phyloP scores from a whole-genome alignment of 2,329 filamentous ascomycete genomes.

The Pseudofabraea citricarpa region DNA sequence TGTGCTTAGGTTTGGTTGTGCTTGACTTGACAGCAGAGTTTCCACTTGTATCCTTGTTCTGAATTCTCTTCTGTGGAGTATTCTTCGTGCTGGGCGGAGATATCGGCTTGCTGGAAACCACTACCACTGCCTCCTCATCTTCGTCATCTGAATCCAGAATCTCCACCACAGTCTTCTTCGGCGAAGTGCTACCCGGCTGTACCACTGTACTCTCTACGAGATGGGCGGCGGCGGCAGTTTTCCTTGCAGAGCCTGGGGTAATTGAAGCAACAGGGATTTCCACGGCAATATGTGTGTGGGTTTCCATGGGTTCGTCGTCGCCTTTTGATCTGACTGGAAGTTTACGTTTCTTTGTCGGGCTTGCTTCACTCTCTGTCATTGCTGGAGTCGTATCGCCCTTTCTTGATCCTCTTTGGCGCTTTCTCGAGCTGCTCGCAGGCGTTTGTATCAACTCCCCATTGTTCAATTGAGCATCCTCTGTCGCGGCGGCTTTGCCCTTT shows the following conservation, averaged over 20 bases:
- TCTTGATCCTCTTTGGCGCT: conserved; percentile 4
- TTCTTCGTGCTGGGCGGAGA: neutral
- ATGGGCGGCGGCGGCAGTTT: neutral
- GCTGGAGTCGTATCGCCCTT: neutral
- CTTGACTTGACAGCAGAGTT: neutral
- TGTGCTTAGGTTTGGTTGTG: conserved; percentile 8
- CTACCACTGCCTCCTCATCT: conserved; percentile 2
- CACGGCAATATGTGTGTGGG: conserved; percentile 15
- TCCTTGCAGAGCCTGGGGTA: neutral
- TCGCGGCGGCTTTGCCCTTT: conserved; percentile 1
- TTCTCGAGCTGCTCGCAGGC: conserved; percentile 5
- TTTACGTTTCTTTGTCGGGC: conserved; percentile 19
- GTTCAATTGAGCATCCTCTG: conserved; percentile 3
- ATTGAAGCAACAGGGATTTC: conserved; percentile 17
- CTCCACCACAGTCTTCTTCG: too few relatives aligned
- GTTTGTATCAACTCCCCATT: conserved; percentile 13
- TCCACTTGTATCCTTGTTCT: conserved; percentile 1
- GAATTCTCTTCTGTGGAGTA: neutral
- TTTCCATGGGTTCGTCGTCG: conserved; percentile 5
- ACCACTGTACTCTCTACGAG: neutral
- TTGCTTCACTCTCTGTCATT: conserved; percentile 6
- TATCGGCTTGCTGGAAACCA: neutral
- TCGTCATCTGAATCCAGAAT: conserved; percentile 7
- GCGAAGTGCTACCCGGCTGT: neutral
- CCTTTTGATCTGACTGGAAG: conserved; percentile 17